Base-by-base conservation (phyloP, 2,329 filamentous ascomycete species). In the Hortaea sp. region DNA sequence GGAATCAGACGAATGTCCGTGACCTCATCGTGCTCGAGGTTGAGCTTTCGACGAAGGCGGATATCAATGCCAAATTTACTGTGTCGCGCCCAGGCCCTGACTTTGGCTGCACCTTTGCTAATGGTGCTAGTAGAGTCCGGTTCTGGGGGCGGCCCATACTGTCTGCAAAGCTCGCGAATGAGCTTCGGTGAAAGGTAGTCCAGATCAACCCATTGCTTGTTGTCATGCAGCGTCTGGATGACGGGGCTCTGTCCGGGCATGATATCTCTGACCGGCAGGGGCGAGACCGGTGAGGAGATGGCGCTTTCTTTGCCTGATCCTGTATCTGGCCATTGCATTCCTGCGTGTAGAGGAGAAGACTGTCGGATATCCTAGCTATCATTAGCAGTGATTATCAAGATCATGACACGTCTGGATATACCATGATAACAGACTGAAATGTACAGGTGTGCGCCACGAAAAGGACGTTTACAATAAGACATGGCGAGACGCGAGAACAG, bases 71-170 rank as follows among this genome's bases (percentile, higher is more conserved):
- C 53, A 9, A 40, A 7, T 43, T 55, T 55, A 31, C 41, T 46
- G 11, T 46, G 48, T 28, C 48, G 42, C 4, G 47, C 43, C 52
- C 52, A 54, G 5, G 52, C 50, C 38, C 50, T 53, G 32, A 53
- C 34, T 38, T 46, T 54, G n/a, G 46, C 48, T 12, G 52, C 49
- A 20, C 45, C 32, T 37, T 50, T 54, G 4, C 45, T 45, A 3
- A 52, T 35, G 5, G 45, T 29, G n/a, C 37, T 13, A 29, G 37
- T 44, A n/a, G 38, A 6, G 6, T 41, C 34, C 20, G 49, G 47
- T 12, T 41, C 13, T 20, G n/a, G 7, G 3, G 43, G 41, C 13
- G 45, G 41, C n/a, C 48, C 49, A 30, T 47, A 51, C 38, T 49
- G 47, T 35, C 44, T 13, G n/a, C 47, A 44, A 10, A 51, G 47